Evolutionary conservation across 2,329 filamentous ascomycete species (phyloP), one percentile per base, ranked within the genome.

Genomic region (Cordyceps tenuipes): DNA sequence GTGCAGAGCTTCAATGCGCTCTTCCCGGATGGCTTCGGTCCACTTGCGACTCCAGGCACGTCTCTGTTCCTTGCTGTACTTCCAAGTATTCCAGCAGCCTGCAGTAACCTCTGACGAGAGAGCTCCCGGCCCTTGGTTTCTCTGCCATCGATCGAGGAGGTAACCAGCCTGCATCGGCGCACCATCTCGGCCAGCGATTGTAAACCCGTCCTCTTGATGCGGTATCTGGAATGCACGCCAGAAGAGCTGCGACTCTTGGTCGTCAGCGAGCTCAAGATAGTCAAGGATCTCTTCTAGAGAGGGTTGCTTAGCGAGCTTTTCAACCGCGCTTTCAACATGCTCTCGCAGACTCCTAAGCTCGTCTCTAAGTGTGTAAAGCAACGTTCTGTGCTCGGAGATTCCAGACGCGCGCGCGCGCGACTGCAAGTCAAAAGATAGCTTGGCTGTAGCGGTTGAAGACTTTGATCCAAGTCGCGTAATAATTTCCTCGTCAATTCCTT

Each of bases 391-490:
- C 29, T 8, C 5, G 29, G 29, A 13, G 15, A 17, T 23, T 17
- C 3, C 13, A n/a, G 23, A 31, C 10, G 29, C 15, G 15, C 3
- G 17, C 7, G 31, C 23, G 47, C 29, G 29, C 29, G 29, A 6
- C 29, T 29, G 29, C 29, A 29, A 29, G 3, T 29, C 29, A 29
- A 49, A 49, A 2, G 68, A 75, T 0, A 89, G 70, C 0, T 64
- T 54, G 2, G 73, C 71, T 0, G 84, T 89, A 4, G 70, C 68
- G 0, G 66, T 29, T 0, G 79, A 83, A 0, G 67, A 81, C 62
- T 88, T 88, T 0, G 79, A 79, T 0, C 88, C 88, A 0, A 91
- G 74, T 0, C 88, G 79, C 0, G 88, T 79, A 59, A 90, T 87
- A 0, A 65, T 43, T 0, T 67, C 50, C 0, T 63, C 1, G 0